Evolutionary conservation across 805 yeast genomes (phyloP).

Genomic region (Wickerhamomyces rabaulensis): DNA sequence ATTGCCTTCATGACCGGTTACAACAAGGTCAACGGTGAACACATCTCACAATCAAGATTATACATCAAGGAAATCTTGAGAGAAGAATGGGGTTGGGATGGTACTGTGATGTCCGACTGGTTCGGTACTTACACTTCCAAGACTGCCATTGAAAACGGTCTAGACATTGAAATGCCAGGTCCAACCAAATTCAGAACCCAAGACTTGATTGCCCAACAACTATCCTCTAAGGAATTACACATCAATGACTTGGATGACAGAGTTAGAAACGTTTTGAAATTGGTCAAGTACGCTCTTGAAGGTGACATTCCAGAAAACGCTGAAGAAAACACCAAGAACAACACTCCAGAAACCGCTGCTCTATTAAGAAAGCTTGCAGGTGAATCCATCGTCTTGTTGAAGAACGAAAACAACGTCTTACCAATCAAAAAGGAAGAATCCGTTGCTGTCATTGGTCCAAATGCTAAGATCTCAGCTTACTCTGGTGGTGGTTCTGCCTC

Average conservation of each 20-base stretch:
- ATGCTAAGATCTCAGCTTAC: conserved; percentile 42
- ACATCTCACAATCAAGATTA: conserved; percentile 38
- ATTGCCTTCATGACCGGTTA: conserved; percentile 53
- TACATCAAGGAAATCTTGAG: conserved; percentile 42
- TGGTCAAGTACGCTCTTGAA: conserved; percentile 38
- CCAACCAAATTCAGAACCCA: conserved; percentile 40
- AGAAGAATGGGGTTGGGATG: conserved; percentile 52
- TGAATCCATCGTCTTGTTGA: conserved; percentile 50
- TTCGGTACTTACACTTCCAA: conserved; percentile 47
- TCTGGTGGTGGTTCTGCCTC: conserved; percentile 64
- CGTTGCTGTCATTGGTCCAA: conserved; percentile 53
- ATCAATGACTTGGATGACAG: conserved; percentile 40
- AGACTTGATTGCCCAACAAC: conserved; percentile 32
- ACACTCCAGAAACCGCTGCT: conserved; percentile 37
- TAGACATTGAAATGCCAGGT: conserved; percentile 65
- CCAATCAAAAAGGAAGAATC: conserved; percentile 43
- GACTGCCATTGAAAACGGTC: conserved; percentile 45
- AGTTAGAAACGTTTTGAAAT: conserved; percentile 40
- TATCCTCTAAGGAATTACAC: conserved; percentile 34
- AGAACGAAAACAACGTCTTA: conserved; percentile 41
- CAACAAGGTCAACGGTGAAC: conserved; percentile 56
- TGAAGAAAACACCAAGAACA: conserved; percentile 32
- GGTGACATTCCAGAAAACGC: conserved; percentile 38
- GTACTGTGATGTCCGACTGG: conserved; percentile 59
- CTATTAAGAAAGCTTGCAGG: conserved; percentile 38